Percentiles rank a stretch among this genome's conserved stretches.
phyloP scores from a whole-genome alignment of 768 basidiomycete genomes.

The Termitomyces sp. region DNA sequence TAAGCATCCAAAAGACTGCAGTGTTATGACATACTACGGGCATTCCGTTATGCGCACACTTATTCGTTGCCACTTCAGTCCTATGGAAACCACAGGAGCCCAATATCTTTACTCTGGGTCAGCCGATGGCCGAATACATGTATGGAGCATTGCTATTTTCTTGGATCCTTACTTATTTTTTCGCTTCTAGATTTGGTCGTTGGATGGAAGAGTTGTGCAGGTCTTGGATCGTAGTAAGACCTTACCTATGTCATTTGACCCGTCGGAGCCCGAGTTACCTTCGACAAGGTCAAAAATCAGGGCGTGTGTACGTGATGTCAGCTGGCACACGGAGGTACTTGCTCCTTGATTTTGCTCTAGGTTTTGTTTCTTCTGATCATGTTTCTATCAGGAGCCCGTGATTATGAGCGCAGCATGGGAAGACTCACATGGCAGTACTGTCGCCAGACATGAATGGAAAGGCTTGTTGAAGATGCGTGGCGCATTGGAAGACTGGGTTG shows the following conservation, averaged over 20 bases:
- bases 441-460: constrained; percentile 97
- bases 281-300: constrained; percentile 23
- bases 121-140: constrained; percentile 81
- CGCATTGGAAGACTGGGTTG: constrained; percentile 71
- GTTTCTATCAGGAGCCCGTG: constrained; percentile 63
- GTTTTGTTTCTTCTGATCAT: not conserved
- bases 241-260: constrained; percentile 66
- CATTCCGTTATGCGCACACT: constrained; percentile 88
- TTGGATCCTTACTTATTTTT: constrained; percentile 1
- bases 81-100: constrained; percentile 84
- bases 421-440: constrained; percentile 59
- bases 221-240: constrained; percentile 78
- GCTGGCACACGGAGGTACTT: constrained; percentile 84
- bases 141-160: constrained; percentile 28
- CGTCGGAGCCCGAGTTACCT: constrained; percentile 56
- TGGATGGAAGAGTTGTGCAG: constrained; percentile 85
- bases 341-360: not conserved
- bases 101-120: constrained; percentile 96
- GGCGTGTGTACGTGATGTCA: constrained; percentile 84
- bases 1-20: constrained; percentile 86
- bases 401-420: constrained; percentile 94
- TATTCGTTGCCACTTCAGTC: constrained; percentile 96
- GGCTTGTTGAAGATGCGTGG: constrained; percentile 72
- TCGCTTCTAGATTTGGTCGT: constrained; percentile 79
- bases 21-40: constrained; percentile 93